Evolutionary conservation across 1,139 yeast species (phyloP).

Genomic region (Sugiyamaella sp.): DNA sequence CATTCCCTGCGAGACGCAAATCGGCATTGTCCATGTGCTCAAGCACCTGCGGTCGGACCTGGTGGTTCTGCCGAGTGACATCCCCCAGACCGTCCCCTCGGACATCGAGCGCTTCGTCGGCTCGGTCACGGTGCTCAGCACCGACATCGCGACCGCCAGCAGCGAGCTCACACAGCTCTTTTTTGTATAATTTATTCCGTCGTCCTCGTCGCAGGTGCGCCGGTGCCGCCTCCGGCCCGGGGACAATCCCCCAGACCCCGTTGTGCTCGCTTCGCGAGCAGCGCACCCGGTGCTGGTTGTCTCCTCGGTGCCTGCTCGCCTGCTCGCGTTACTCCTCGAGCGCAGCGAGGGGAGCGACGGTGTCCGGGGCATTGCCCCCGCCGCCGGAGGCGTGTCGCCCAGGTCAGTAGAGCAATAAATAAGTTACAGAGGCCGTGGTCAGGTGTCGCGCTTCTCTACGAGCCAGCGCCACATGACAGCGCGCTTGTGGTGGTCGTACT

Average conservation of each 20-base stretch:
- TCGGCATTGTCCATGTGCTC: constrained; percentile 39
- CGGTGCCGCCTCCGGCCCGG: too few species aligned
- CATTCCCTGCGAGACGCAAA: constrained; percentile 39
- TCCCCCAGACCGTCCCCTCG: constrained; percentile 25
- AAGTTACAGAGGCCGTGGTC: too few species aligned
- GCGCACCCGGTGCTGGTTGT: too few species aligned
- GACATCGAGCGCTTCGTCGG: constrained; percentile 37
- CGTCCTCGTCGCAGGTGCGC: background rate
- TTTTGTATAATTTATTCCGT: constrained; percentile 17
- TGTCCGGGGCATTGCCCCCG: too few species aligned
- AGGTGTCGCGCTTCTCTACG: constrained; percentile 24
- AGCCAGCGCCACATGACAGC: constrained; percentile 32
- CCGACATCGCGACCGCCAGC: constrained; percentile 26
- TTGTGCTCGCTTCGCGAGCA: too few species aligned
- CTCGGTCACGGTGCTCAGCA: constrained; percentile 25
- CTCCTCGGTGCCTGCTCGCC: too few species aligned
- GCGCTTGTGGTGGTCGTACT: constrained; percentile 18
- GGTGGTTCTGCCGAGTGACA: constrained; percentile 35
- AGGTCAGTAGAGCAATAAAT: background rate
- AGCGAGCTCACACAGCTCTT: constrained; percentile 27
- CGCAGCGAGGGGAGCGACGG: too few species aligned
- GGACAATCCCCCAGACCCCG: too few species aligned
- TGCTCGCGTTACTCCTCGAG: too few species aligned
- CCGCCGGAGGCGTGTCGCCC: too few species aligned
- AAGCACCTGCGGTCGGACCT: constrained; percentile 40